These are phyloP conservation scores for Kurtzmaniella quercitrusa DNA, from an alignment of 1,139 yeast genomes.

Conservation along the genomic window DNA sequence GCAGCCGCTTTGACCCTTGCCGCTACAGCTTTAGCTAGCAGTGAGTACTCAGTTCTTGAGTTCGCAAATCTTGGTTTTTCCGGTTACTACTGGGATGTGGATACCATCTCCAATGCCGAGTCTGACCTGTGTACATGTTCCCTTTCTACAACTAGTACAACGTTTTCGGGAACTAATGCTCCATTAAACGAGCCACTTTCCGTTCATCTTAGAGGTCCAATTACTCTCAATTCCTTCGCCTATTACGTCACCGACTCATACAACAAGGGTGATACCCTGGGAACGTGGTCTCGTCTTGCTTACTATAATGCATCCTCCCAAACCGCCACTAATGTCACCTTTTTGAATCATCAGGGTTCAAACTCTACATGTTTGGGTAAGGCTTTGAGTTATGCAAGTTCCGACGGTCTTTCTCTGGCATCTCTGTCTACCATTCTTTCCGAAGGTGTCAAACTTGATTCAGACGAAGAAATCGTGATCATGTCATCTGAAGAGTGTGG, in stretches of 20 bases:
- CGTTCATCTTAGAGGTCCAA: constrained; percentile 93
- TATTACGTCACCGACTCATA: constrained; percentile 42
- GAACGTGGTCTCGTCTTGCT: constrained; percentile 68
- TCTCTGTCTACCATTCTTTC: constrained; percentile 56
- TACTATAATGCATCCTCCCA: constrained; percentile 53
- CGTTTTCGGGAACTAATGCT: constrained; percentile 71
- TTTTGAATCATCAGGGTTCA: constrained; percentile 80
- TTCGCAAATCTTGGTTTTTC: constrained; percentile 69
- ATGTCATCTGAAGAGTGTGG: constrained; percentile 68
- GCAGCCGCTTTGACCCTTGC: not conserved
- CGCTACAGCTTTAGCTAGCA: constrained; percentile 2
- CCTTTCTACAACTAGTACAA: constrained; percentile 47
- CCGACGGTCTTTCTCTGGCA: constrained; percentile 71
- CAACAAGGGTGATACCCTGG: constrained; percentile 26
- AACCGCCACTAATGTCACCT: constrained; percentile 61
- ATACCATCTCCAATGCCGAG: constrained; percentile 43
- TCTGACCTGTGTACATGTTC: constrained; percentile 59
- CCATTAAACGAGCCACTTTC: constrained; percentile 89
- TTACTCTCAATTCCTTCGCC: constrained; percentile 75
- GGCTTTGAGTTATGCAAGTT: constrained; percentile 75
- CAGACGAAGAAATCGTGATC: constrained; percentile 75
- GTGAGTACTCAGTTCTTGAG: constrained; percentile 36
- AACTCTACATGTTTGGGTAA: constrained; percentile 75
- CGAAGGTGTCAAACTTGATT: constrained; percentile 55
- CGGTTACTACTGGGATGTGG: constrained; percentile 74